Percentiles rank a stretch among this genome's conserved stretches.
Conservation (phyloP, 23 red algal species). For the Gracilaria gracilis region DNA sequence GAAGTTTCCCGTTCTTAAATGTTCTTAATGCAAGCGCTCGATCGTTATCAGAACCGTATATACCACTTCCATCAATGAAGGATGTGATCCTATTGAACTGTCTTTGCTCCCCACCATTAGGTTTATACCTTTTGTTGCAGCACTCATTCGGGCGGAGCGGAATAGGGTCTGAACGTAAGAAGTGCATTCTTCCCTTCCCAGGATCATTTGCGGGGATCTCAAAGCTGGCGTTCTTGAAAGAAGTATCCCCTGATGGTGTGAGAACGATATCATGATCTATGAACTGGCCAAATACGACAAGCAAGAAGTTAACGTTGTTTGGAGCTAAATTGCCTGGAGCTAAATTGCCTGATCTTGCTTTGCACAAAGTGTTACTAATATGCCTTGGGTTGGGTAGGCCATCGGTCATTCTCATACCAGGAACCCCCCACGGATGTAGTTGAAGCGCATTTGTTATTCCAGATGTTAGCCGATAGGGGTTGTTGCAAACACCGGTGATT, state of each 20-base stretch:
- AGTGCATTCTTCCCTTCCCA: slow-evolving; percentile 42
- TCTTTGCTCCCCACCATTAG: slow-evolving; percentile 11
- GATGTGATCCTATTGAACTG: slow-evolving; percentile 60
- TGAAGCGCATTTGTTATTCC: slow-evolving; percentile 50
- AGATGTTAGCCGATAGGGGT: slow-evolving; percentile 26
- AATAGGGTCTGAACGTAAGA: slow-evolving; percentile 39
- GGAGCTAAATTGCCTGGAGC: background rate
- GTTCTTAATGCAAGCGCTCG: slow-evolving; percentile 38
- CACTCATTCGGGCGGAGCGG: slow-evolving; percentile 14
- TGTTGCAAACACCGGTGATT: slow-evolving; percentile 67
- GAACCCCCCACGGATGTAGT: background rate
- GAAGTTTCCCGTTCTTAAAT: slow-evolving; percentile 46
- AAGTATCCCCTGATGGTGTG: slow-evolving; percentile 49
- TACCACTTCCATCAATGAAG: slow-evolving; percentile 69
- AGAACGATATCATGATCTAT: slow-evolving; percentile 80
- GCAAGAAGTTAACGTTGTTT: slow-evolving; percentile 30
- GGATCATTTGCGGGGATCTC: slow-evolving; percentile 3
- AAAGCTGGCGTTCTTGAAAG: background rate
- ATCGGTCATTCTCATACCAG: background rate
- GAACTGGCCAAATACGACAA: slow-evolving; percentile 74
- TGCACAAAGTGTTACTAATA: slow-evolving; percentile 40
- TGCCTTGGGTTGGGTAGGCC: slow-evolving; percentile 43
- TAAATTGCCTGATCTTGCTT: background rate
- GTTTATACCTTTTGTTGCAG: slow-evolving; percentile 36
- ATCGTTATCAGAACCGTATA: slow-evolving; percentile 59